These are phyloP conservation scores for Fragaria vesca DNA, from an alignment of 306 rosid genomes.

Conservation along the genomic window DNA sequence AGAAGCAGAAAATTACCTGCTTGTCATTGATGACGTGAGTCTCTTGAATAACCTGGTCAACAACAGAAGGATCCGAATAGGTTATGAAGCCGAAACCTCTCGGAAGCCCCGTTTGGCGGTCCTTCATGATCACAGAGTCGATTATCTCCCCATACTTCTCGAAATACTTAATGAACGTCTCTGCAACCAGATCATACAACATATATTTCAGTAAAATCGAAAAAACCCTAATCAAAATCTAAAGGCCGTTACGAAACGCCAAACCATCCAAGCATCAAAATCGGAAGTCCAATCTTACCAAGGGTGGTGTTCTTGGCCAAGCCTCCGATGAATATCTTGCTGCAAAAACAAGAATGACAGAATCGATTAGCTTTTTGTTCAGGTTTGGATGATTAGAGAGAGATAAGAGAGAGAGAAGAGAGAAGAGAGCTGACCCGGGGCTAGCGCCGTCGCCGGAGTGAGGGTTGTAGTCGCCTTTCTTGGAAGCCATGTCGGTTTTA, in stretches of 20 bases:
- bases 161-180: conserved; percentile 54
- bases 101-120: conserved; percentile 65
- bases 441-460: conserved; percentile 77
- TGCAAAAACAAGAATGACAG: conserved; percentile 17
- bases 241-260: not conserved
- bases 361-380: not conserved
- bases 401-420: not conserved
- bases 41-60: conserved; percentile 68
- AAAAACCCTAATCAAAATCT: not conserved
- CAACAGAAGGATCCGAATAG: conserved; percentile 72
- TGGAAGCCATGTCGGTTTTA: conserved; percentile 47
- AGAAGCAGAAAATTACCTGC: conserved; percentile 36
- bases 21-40: conserved; percentile 63
- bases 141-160: conserved; percentile 74
- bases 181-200: conserved; percentile 21
- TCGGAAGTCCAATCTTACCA: conserved; percentile 35
- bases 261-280: not conserved
- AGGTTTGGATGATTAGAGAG: not conserved
- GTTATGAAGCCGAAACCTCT: conserved; percentile 83
- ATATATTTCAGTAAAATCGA: not conserved
- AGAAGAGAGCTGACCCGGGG: conserved; percentile 59
- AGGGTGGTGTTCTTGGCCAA: conserved; percentile 67
- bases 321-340: conserved; percentile 87
- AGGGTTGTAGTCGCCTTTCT: conserved; percentile 50
- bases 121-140: conserved; percentile 82